Base-by-base conservation (phyloP, 352 stramenopile genomes). In the Phytophthora rubi region DNA sequence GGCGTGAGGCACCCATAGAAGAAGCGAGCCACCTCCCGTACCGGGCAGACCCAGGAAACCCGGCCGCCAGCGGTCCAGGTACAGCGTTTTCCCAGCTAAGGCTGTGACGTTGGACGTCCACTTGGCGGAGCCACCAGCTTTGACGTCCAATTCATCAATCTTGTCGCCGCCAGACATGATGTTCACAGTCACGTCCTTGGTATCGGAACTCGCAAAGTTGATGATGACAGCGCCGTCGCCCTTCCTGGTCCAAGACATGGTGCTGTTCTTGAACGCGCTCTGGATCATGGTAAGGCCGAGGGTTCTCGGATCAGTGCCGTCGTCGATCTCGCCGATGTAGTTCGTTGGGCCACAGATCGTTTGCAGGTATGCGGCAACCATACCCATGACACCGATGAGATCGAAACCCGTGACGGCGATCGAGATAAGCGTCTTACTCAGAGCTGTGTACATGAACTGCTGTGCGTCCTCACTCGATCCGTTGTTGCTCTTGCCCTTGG, bases 21-120 rank as follows among this genome's bases (percentile, higher is more conserved):
- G 54, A 2, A 90, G 66, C 53, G 82, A 90, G 13, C 82, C 82
- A 30, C 82, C 82, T 9, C 78, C 81, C 3, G 78, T 84, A 7
- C 79, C 79, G n/a, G 81, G 78, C 13, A 90, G 59, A 32, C 80
- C 75, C 6, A 86, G 65, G 49, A 86, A 72, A 16, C 77, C 79
- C 8, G 76, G 71, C 2, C 82, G 80, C 76, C 78, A 88, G 35
- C 80, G 82, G 66, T 87, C 80, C 60, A 88, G 26, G 70, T 87
- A 90, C 47, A 88, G 15, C 12, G 82, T 90, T 75, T 86, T 90
- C 60, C 80, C 73, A 23, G 70, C 53, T 26, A 83, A 63, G 1
- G 59, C 60, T 2, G 54, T 49, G n/a, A 83, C 65, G 3, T 37
- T 69, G 33, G 68, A 72, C 8, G 62, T 75, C 76, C 76, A 83